Conservation (phyloP, 176 grass and related monocot genomes). For the Sorghum bicolor region Sorghum_bicolor_NCBIv3 NC_012875.2:60942001-60942500, state of each 20-base stretch:
- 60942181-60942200: constrained; percentile 83
- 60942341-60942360: constrained; percentile 52
- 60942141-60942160: constrained; percentile 98
- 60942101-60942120: constrained; percentile 77
- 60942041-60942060: constrained; percentile 78
- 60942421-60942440: constrained; percentile 86
- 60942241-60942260: constrained; percentile 76
- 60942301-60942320: constrained; percentile 70
- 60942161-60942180: constrained; percentile 84
- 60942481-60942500: neutral
- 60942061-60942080: constrained; percentile 93
- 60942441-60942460: constrained; percentile 81
- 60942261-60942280: constrained; percentile 64
- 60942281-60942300: constrained; percentile 56
- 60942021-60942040: constrained; percentile 95
- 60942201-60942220: constrained; percentile 97
- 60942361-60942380: constrained; percentile 87
- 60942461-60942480: constrained; percentile 60
- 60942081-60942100: constrained; percentile 97
- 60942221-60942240: constrained; percentile 82
- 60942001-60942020: constrained; percentile 83
- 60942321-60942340: constrained; percentile 84
- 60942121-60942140: constrained; percentile 81
- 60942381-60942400: constrained; percentile 96
- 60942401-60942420: constrained; percentile 88